Evolutionary conservation across 306 rosid genomes (phyloP).

Genomic region (Myrica gale): DNA sequence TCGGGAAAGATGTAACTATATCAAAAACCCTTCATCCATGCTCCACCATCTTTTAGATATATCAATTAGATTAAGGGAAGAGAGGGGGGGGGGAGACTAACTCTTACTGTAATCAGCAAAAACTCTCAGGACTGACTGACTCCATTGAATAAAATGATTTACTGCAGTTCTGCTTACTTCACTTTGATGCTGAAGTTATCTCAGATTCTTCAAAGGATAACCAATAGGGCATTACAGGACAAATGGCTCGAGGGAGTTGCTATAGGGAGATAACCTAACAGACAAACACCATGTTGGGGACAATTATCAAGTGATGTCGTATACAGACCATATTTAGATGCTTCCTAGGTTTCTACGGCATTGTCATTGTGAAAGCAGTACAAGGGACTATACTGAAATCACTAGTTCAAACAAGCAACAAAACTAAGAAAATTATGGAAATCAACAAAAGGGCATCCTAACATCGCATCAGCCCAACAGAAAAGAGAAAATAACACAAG

Average conservation of each 20-base stretch:
- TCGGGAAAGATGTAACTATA: not conserved
- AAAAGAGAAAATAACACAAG: too few relatives aligned
- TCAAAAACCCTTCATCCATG: slow-evolving; percentile 2
- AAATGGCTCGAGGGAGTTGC: not conserved
- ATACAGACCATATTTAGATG: too few relatives aligned
- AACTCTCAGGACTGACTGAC: not conserved
- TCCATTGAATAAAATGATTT: not conserved
- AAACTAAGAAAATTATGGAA: too few relatives aligned
- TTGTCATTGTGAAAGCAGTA: too few relatives aligned
- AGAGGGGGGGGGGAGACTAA: not conserved
- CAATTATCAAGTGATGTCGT: not conserved
- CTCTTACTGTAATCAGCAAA: not conserved
- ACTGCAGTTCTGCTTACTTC: not conserved
- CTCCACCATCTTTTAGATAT: not conserved
- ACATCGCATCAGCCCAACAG: too few relatives aligned
- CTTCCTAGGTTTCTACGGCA: too few relatives aligned
- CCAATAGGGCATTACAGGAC: not conserved
- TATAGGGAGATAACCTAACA: not conserved
- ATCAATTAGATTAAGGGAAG: not conserved
- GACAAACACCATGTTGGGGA: not conserved
- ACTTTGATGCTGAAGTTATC: not conserved
- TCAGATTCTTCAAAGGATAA: not conserved
- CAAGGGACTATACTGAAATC: too few relatives aligned
- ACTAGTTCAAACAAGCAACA: too few relatives aligned
- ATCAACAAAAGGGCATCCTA: too few relatives aligned